These are phyloP conservation scores for Colletotrichum somersetense DNA, from an alignment of 2,329 filamentous ascomycete species.

Conservation along the genomic window DNA sequence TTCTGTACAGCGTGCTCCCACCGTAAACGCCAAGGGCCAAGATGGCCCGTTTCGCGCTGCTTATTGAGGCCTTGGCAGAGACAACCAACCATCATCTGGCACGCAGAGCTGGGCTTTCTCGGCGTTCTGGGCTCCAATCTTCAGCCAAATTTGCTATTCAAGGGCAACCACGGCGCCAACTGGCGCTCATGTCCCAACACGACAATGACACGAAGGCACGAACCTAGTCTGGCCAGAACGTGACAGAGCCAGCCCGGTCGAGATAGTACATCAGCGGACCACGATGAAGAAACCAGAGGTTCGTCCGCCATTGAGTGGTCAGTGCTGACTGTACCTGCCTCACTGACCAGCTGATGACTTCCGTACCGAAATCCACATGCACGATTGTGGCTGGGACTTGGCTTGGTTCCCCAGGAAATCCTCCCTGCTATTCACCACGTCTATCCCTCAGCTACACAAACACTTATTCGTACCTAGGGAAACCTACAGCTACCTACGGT, in stretches of 20 bases:
- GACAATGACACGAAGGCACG: constrained; percentile 16
- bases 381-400: constrained; percentile 15
- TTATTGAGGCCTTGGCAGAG: constrained; percentile 14
- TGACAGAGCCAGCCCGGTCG: constrained; percentile 19
- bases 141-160: constrained; percentile 26
- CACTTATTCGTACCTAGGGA: not conserved
- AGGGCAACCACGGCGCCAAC: constrained; percentile 27
- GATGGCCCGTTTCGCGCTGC: constrained; percentile 13
- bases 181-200: constrained; percentile 5
- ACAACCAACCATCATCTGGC: constrained; percentile 36
- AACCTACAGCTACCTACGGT: not conserved
- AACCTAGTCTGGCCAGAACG: constrained; percentile 4
- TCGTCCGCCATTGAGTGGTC: not conserved
- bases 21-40: constrained; percentile 34
- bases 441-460: not conserved
- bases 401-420: constrained; percentile 15
- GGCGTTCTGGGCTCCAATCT: constrained; percentile 43
- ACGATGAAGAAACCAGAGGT: constrained; percentile 20
- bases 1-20: constrained; percentile 8
- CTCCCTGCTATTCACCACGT: not conserved
- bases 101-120: constrained; percentile 32
- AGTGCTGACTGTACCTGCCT: not conserved
- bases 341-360: constrained; percentile 20
- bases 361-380: not conserved
- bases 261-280: constrained; percentile 15